These are phyloP conservation scores for Candida khao-thaluensis DNA, from an alignment of 805 yeast species.

Conservation along the genomic window DNA sequence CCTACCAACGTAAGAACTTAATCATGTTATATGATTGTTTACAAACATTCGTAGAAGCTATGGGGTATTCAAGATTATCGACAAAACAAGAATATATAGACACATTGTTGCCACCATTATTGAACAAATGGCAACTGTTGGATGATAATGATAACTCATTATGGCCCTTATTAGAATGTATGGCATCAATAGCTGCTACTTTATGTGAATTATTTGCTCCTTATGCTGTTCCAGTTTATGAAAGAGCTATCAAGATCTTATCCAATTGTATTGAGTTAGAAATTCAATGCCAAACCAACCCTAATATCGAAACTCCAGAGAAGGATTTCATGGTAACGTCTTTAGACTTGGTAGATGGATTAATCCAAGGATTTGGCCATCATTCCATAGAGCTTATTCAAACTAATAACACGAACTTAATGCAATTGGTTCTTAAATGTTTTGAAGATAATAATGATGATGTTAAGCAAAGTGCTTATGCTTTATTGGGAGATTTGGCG, in stretches of 20 bases:
- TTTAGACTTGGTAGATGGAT: slow-evolving; percentile 85
- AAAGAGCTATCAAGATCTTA: slow-evolving; percentile 71
- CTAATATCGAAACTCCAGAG: slow-evolving; percentile 73
- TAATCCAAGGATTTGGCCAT: slow-evolving; percentile 81
- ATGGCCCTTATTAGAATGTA: slow-evolving; percentile 91
- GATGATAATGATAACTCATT: slow-evolving; percentile 78
- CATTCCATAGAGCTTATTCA: slow-evolving; percentile 57
- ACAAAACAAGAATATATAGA: slow-evolving; percentile 58
- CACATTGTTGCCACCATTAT: slow-evolving; percentile 73
- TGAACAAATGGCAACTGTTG: slow-evolving; percentile 74
- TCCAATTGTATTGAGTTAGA: slow-evolving; percentile 66
- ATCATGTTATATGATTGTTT: slow-evolving; percentile 85
- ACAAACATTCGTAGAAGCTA: slow-evolving; percentile 81
- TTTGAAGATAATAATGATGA: slow-evolving; percentile 76
- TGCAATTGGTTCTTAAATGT: slow-evolving; percentile 65
- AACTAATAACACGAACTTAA: slow-evolving; percentile 39
- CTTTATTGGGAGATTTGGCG: slow-evolving; percentile 86
- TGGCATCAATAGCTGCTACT: slow-evolving; percentile 87
- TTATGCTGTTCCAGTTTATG: slow-evolving; percentile 82
- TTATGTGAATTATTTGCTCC: slow-evolving; percentile 84
- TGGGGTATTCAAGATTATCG: slow-evolving; percentile 54
- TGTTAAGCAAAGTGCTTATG: slow-evolving; percentile 91
- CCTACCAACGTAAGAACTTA: slow-evolving; percentile 80
- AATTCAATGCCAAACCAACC: slow-evolving; percentile 61
- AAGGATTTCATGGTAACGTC: slow-evolving; percentile 89